Percentiles rank a stretch among this genome's conserved stretches.
These are phyloP conservation scores for Garcia nutans DNA, from an alignment of 345 rosid genomes.

Conservation along the genomic window DNA sequence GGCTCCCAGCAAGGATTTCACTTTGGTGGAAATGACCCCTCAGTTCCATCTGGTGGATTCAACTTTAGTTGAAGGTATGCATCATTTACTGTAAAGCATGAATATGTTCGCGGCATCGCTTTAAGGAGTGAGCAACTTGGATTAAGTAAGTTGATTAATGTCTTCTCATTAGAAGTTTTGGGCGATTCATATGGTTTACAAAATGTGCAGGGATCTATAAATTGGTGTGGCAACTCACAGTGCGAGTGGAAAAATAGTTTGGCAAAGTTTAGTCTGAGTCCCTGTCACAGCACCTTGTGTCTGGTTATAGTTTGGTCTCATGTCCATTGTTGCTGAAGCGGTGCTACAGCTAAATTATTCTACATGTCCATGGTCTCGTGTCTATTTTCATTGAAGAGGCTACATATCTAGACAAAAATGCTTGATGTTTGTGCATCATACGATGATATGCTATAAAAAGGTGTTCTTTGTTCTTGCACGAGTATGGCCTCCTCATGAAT, in stretches of 20 bases:
- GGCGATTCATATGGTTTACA: neutral
- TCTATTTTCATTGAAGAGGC: neutral
- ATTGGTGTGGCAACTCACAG: conserved; percentile 5
- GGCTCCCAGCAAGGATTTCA: conserved; percentile 19
- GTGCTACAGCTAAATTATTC: conserved; percentile 18
- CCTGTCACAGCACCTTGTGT: conserved; percentile 16
- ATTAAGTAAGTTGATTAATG: too few species aligned
- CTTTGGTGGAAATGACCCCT: conserved; percentile 12
- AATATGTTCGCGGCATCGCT: neutral
- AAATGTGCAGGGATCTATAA: conserved; percentile 14
- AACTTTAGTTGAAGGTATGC: conserved; percentile 26
- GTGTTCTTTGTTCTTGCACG: neutral
- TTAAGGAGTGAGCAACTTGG: neutral
- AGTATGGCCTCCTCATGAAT: conserved; percentile 7
- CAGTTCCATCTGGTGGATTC: conserved; percentile 29
- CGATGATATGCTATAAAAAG: neutral
- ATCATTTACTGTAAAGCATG: neutral
- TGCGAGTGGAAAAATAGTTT: conserved; percentile 10
- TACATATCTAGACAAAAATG: neutral
- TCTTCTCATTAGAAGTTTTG: conserved; percentile 15
- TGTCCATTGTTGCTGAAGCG: conserved; percentile 24
- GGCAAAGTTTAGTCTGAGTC: conserved; percentile 20
- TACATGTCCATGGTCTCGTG: conserved; percentile 15
- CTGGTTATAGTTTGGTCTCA: conserved; percentile 22
- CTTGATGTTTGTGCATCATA: too few species aligned